Base-by-base conservation (phyloP, 306 rosid species). In the Bauhinia variegata region DNA sequence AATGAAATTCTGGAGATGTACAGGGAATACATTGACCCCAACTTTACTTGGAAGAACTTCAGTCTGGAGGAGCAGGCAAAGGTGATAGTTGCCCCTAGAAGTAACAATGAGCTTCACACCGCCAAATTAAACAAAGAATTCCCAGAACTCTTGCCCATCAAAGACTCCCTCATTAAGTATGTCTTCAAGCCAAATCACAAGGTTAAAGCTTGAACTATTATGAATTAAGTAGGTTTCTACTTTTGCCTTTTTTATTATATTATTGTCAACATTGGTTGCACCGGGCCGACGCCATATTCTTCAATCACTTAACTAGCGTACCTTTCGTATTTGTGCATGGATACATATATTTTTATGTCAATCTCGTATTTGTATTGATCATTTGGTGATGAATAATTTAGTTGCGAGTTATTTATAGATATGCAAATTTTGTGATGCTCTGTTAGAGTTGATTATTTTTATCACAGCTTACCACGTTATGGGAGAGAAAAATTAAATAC, bases 41-140 rank as follows among this genome's bases (percentile, higher is more conserved):
- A 16, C 65, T 91, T 86, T 71, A 69, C 77, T 1, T 91, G 89
- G 89, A 91, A 81, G 68, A 91, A 91, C 78, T 91, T 88, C 68
- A 86, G 66, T 38, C 80, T 91, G 11, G 97, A 91, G 79, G 97
- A 91, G 75, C 97, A 91, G 77, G 96, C 97, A 3, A 88, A 91
- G 82, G 96, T 91, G 31, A 91, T 91, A 10, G 82, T 91, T 52
- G 97, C 97, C 2, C 96, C 93, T 0, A 63, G 97, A 56, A 88
- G 96, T 72, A 91, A 88, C 83, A 91, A 91, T 46, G 93, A 91
- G 79, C 93, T 91, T 0, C 96, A 91, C 11, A 76, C 93, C 0
- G 18, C 74, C 0, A 88, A 91, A 51, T 78, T 91, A 80, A 84
- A 81, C 68, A 55, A 81, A 2, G 89, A 88, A 59, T 91, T 91